phyloP scores from a whole-genome alignment of 148 eudicot genomes.

The Cornus florida region DNA sequence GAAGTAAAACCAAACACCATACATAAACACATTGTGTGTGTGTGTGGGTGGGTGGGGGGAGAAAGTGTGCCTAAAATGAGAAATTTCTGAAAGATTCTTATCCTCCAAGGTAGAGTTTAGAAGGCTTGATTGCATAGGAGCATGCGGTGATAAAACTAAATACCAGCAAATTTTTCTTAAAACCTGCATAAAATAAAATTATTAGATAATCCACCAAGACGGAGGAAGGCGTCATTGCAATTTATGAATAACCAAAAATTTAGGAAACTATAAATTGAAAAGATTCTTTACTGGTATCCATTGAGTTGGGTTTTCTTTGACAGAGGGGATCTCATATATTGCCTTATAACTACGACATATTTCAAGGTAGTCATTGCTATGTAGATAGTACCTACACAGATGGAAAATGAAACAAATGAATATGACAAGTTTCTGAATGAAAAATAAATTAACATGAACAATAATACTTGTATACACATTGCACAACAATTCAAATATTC shows the following conservation, averaged over 20 bases:
- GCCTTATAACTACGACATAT: conserved; percentile 81
- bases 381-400: conserved; percentile 51
- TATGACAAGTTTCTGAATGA: background rate
- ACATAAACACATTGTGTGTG: background rate
- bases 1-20: background rate
- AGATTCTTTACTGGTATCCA: conserved; percentile 67
- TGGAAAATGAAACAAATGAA: background rate
- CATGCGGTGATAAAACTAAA: conserved; percentile 78
- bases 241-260: no score
- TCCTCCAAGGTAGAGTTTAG: conserved; percentile 90
- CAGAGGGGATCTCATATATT: conserved; percentile 79
- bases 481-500: background rate
- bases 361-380: conserved; percentile 74
- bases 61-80: conserved; percentile 64
- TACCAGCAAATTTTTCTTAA: conserved; percentile 95
- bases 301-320: conserved; percentile 60
- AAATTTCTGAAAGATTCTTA: conserved; percentile 81
- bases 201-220: background rate
- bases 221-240: background rate
- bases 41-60: no score
- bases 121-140: conserved; percentile 98
- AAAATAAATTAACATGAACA: background rate
- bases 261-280: background rate
- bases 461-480: background rate
- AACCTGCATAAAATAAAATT: conserved; percentile 39